A percentile compares a stretch with the other conserved stretches of the same genome.
Conservation (phyloP, 139 green algal species). For the Gonium pectorale region DNA sequence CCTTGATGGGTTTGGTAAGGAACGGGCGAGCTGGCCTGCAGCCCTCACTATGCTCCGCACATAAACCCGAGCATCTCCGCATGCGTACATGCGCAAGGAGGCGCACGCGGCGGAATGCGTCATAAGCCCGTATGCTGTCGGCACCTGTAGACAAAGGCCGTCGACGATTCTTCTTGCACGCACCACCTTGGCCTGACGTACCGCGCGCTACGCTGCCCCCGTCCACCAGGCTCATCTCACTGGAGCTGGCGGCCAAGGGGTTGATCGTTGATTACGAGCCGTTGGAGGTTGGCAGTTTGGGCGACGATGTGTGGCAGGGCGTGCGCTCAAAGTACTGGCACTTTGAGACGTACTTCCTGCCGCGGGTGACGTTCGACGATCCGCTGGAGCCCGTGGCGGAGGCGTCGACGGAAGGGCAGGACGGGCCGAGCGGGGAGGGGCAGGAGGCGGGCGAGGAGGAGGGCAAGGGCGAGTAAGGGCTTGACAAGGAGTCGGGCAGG, state of each 20-base stretch:
- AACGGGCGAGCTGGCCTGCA: too few relatives aligned
- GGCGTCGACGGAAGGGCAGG: background rate
- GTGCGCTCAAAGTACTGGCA: constrained; percentile 87
- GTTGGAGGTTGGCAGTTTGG: constrained; percentile 75
- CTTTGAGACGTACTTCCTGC: constrained; percentile 81
- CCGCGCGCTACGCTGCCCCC: background rate
- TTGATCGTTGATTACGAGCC: constrained; percentile 77
- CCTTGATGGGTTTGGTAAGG: too few relatives aligned
- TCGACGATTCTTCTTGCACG: too few relatives aligned
- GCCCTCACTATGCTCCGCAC: too few relatives aligned
- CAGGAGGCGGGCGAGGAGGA: background rate
- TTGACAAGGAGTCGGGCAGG: too few relatives aligned
- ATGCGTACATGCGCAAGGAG: too few relatives aligned
- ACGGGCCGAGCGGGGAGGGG: background rate
- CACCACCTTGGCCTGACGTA: background rate
- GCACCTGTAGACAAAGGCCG: too few relatives aligned
- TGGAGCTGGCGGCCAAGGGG: constrained; percentile 74
- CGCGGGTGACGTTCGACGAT: constrained; percentile 36
- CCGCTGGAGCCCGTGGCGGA: constrained; percentile 3
- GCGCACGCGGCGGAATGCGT: too few relatives aligned
- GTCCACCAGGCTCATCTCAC: constrained; percentile 57
- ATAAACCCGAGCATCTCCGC: too few relatives aligned
- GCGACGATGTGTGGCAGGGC: constrained; percentile 81
- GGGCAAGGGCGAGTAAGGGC: too few relatives aligned
- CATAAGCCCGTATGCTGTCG: too few relatives aligned